Evolutionary conservation across 2,329 filamentous ascomycete genomes (phyloP).

Genomic region (Cytospora mali): DNA sequence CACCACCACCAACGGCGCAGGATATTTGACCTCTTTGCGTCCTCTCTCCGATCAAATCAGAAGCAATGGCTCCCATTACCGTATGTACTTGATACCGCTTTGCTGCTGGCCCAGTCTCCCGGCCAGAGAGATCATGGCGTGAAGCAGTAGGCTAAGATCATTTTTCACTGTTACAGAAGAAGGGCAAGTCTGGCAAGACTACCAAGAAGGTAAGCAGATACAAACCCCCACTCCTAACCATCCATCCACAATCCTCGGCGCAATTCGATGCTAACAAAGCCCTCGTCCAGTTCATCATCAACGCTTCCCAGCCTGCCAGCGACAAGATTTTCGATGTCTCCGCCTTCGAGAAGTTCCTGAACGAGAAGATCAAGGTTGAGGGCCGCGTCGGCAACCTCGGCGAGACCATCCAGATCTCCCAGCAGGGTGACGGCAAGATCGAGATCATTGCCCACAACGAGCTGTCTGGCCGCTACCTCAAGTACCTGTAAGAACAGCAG

Average conservation of each 20-base stretch:
- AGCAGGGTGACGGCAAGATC: slow-evolving; percentile 94
- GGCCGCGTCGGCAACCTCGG: slow-evolving; percentile 98
- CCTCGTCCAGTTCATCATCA: slow-evolving; percentile 85
- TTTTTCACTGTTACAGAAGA: slow-evolving; percentile 59
- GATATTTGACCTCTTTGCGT: slow-evolving; percentile 74
- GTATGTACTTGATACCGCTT: slow-evolving; percentile 89
- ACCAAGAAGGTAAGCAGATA: slow-evolving; percentile 77
- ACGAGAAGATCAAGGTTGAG: slow-evolving; percentile 99
- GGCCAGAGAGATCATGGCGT: slow-evolving; percentile 53
- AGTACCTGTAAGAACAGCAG: slow-evolving; percentile 89
- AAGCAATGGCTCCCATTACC: slow-evolving; percentile 80
- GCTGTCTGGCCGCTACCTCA: slow-evolving; percentile 98
- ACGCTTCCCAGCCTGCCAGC: slow-evolving; percentile 94
- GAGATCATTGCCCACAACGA: slow-evolving; percentile 97
- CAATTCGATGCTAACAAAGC: slow-evolving; percentile 3
- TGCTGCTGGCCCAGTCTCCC: slow-evolving; percentile 78
- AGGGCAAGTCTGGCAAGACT: slow-evolving; percentile 71
- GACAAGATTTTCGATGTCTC: slow-evolving; percentile 99
- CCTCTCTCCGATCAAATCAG: slow-evolving; percentile 42
- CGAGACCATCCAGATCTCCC: slow-evolving; percentile 86
- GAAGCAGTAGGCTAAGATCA: slow-evolving; percentile 96
- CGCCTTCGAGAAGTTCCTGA: slow-evolving; percentile 99
- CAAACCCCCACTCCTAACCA: slow-evolving; percentile 5
- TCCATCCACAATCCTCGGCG: neutral
- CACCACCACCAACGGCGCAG: slow-evolving; percentile 63